These are phyloP conservation scores for Spongospora subterranea DNA, from an alignment of 208 protist species.

Conservation along the genomic window DNA sequence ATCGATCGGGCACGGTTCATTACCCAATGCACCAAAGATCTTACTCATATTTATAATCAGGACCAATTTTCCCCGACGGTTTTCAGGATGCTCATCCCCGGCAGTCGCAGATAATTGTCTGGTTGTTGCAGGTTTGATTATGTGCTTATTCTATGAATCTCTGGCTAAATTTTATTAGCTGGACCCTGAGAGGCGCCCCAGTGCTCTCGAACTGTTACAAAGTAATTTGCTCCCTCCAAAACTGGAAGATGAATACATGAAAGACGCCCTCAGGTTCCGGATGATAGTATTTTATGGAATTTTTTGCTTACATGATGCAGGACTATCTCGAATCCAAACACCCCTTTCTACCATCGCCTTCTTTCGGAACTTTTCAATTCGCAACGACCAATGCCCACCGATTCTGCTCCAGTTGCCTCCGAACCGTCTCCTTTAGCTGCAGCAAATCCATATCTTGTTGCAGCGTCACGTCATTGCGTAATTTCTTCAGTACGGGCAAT, in stretches of 20 bases:
- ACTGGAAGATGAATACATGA: conserved; percentile 54
- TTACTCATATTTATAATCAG: conserved; percentile 11
- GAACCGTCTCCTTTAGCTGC: neutral
- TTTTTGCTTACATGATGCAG: neutral
- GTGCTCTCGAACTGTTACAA: conserved; percentile 13
- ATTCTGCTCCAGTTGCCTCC: neutral
- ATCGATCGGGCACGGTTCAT: neutral
- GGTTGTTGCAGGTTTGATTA: conserved; percentile 18
- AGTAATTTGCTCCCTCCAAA: conserved; percentile 33
- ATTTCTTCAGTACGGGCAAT: neutral
- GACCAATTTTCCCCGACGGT: conserved; percentile 13
- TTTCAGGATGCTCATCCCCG: conserved; percentile 20
- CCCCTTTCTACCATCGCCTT: conserved; percentile 39
- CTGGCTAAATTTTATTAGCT: neutral
- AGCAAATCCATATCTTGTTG: neutral
- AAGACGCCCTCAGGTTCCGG: conserved; percentile 29
- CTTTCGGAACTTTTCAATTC: conserved; percentile 46
- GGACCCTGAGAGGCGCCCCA: neutral
- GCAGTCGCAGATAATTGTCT: conserved; percentile 29
- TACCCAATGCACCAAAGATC: neutral
- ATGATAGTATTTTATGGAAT: neutral
- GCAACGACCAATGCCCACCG: neutral
- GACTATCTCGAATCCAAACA: conserved; percentile 40
- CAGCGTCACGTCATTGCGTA: neutral
- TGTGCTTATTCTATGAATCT: neutral